These are phyloP conservation scores for Lyophyllum decastes DNA, from an alignment of 768 basidiomycete species.

Conservation along the genomic window DNA sequence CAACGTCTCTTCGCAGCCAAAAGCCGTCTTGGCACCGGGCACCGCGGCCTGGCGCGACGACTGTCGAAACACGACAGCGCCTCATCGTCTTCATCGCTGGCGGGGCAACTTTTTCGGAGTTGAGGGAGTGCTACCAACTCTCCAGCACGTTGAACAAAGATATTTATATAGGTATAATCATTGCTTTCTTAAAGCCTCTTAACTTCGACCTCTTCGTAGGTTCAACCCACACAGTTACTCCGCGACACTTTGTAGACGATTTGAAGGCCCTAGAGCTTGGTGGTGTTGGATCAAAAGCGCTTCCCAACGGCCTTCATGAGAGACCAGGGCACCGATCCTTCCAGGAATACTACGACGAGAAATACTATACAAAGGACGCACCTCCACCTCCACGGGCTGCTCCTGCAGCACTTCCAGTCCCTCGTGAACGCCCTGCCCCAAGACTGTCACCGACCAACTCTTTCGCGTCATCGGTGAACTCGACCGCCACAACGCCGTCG, in stretches of 20 bases:
- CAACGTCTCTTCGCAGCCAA: conserved; percentile 83
- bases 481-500: conserved; percentile 28
- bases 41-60: conserved; percentile 49
- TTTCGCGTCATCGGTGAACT: conserved; percentile 44
- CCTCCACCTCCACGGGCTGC: conserved; percentile 50
- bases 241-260: conserved; percentile 83
- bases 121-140: conserved; percentile 83
- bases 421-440: conserved; percentile 33
- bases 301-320: conserved; percentile 70
- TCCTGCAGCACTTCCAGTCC: conserved; percentile 33
- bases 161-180: conserved; percentile 79
- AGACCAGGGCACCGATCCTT: conserved; percentile 48
- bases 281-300: conserved; percentile 77
- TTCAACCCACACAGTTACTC: conserved; percentile 86
- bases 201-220: conserved; percentile 44
- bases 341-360: conserved; percentile 81
- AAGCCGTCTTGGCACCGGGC: conserved; percentile 90
- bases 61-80: conserved; percentile 65
- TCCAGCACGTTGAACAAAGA: conserved; percentile 80
- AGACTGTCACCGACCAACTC: conserved; percentile 59
- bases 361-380: conserved; percentile 69
- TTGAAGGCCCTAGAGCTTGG: conserved; percentile 83
- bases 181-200: background rate
- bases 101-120: conserved; percentile 95
- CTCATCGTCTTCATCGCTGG: conserved; percentile 91